A percentile compares a stretch with the other conserved stretches of the same genome.
phyloP scores from a whole-genome alignment of 2,329 filamentous ascomycete genomes.

The Colletotrichum lupini region DNA sequence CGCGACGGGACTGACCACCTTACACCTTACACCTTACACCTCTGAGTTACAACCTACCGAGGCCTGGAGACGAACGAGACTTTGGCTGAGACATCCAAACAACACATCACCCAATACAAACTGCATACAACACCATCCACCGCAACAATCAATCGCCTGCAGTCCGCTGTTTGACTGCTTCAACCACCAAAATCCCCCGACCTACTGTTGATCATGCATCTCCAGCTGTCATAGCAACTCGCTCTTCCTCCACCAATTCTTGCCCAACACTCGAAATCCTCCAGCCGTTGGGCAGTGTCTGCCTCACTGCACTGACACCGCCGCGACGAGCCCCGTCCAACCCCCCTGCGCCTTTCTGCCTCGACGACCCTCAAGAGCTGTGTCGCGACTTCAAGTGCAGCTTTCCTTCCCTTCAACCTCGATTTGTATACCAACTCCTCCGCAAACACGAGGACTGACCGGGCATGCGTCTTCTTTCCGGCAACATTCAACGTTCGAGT shows the following conservation, averaged over 20 bases:
- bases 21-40: not conserved
- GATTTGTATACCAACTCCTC: not conserved
- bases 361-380: conserved; percentile 15
- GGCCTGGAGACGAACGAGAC: conserved; percentile 15
- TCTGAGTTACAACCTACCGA: not conserved
- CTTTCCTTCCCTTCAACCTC: not conserved
- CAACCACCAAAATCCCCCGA: not conserved
- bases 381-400: not conserved
- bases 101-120: conserved; percentile 16
- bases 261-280: not conserved
- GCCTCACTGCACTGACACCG: conserved; percentile 12
- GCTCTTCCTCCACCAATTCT: conserved; percentile 5
- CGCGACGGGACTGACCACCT: not conserved
- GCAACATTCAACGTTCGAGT: conserved; percentile 7
- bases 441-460: not conserved
- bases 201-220: conserved; percentile 27
- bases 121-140: conserved; percentile 6
- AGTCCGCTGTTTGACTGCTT: not conserved
- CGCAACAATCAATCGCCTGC: not conserved
- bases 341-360: not conserved
- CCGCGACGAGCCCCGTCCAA: not conserved
- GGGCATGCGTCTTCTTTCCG: conserved; percentile 26
- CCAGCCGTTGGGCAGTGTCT: conserved; percentile 1
- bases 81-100: conserved; percentile 31
- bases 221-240: conserved; percentile 31